Base-by-base conservation (phyloP, 257 asterid species). In the Striga asiatica region DNA sequence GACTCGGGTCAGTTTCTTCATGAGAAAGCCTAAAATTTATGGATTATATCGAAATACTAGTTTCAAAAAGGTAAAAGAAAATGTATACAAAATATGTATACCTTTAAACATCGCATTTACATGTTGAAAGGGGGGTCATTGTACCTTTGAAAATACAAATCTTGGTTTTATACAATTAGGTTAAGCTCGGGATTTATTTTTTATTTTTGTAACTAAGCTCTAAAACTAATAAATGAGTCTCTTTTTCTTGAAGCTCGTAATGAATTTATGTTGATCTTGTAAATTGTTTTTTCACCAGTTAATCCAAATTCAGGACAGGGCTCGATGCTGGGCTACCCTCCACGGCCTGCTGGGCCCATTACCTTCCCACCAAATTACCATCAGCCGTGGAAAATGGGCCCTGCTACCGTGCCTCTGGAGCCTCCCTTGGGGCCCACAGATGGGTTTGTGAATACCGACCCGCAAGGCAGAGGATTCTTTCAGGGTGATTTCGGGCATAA, bases 311-410 rank as follows among this genome's bases (percentile, higher is more conserved):
- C 81, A 58, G 94, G 77, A 51, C 96, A 87, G 67, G 93, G 85
- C 43, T 68, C 87, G 2, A 29, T 78, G 47, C 65, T 71, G 48
- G 86, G 89, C 49, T 85, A 79, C 79, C 77, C 81, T 0, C 87
- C 82, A 0, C 88, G 82, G 28, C 80, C 81, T 57, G 61, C 84
- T 14, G 85, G 78, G 35, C 76, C 76, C 22, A 58, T 75, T 68
- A 83, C 73, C 70, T 83, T 71, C 34, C 57, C 78, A 14, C 94
- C 76, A 54, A 70, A 67, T 50, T 84, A 77, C 61, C 77, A 94
- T 56, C 94, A 73, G 43, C 75, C 62, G n/a, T 88, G 99, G 99
- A 79, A 70, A 45, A 31, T 78, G 78, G 81, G 71, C 22, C 93
- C 80, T 1, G 67, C 64, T 31, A 66, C 70, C 12, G 79, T 73